Evolutionary conservation across 805 yeast genomes (phyloP), one percentile per base, ranked within the genome.

Genomic region (Millerozyma acaciae): DNA sequence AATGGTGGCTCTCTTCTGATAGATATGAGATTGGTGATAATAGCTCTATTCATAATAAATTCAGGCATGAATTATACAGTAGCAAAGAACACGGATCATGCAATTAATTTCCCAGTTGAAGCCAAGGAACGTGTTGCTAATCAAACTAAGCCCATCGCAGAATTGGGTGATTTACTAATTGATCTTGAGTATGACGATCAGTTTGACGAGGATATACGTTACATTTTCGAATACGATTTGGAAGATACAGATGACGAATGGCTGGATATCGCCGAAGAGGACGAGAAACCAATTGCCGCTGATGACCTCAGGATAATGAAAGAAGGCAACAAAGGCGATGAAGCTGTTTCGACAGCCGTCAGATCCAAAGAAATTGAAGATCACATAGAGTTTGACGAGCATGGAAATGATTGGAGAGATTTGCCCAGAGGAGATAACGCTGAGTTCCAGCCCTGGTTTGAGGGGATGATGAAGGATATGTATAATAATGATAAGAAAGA

Each of bases 391-490:
- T 72, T 75, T 50, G 85, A 78, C 50, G 70, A 73, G 17, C 51
- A 65, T 28, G 86, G 85, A 0, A 62, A 75, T 21, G 88, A 82
- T 55, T 80, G 88, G 85, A 60, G 87, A 45, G 88, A 80, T 52
- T 64, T 79, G 8, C 82, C 84, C 3, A 59, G 87, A 31, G 84
- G 76, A 3, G 62, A 62, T 1, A 82, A 82, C 48, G 53, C 58
- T 8, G 31, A 43, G 7, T 53, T 43, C 34, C 44, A 47, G 8
- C 38, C 34, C 2, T 40, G 46, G 36, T 59, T 57, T 32, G 15
- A 48, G 16, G 40, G 42, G 14, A 29, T 40, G 19, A 39, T 48
- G 14, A 35, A 32, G 1, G 43, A 43, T 26, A 50, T 35, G 34
- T 47, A 53, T 10, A 25, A 30, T 12, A 39, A 51, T 18, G 10